Percentiles rank a stretch among this genome's conserved stretches.
Conservation (phyloP, 2,329 filamentous ascomycete genomes). For the Colletotrichum chrysophilum region DNA sequence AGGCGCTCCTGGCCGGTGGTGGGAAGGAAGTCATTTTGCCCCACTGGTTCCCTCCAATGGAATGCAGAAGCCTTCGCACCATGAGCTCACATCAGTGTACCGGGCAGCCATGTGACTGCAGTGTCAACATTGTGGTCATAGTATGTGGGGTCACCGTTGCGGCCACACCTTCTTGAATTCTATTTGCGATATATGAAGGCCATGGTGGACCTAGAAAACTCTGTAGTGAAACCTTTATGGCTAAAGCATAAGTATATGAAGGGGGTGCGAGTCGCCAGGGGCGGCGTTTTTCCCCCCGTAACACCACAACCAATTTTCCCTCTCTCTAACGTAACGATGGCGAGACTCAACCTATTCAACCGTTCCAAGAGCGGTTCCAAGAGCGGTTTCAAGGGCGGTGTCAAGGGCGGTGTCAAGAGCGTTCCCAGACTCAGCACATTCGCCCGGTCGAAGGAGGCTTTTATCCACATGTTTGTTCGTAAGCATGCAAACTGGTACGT, state of each 20-base stretch:
- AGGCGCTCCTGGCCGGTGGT: not conserved
- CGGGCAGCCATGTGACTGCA: not conserved
- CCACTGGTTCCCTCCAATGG: not conserved
- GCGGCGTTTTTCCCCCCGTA: not conserved
- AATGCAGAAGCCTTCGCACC: not conserved
- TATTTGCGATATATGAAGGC: not conserved
- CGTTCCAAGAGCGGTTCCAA: not conserved
- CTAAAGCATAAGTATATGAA: not conserved
- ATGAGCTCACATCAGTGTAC: not conserved
- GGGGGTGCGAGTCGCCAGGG: not conserved
- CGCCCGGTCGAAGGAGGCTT: not conserved
- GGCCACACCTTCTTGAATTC: not conserved
- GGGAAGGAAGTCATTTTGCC: not conserved
- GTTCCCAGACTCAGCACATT: not conserved
- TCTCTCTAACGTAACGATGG: not conserved
- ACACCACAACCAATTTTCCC: not conserved
- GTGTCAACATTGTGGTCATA: not conserved
- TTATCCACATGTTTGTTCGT: not conserved
- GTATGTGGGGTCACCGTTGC: not conserved
- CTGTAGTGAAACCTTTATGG: not conserved
- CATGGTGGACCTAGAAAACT: not conserved
- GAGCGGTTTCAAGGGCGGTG: not conserved
- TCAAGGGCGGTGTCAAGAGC: not conserved
- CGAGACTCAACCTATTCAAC: not conserved
- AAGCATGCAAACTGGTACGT: not conserved